These are phyloP conservation scores for Dendrobium catenatum DNA, from an alignment of 106 monocot genomes.

Conservation along the genomic window DNA sequence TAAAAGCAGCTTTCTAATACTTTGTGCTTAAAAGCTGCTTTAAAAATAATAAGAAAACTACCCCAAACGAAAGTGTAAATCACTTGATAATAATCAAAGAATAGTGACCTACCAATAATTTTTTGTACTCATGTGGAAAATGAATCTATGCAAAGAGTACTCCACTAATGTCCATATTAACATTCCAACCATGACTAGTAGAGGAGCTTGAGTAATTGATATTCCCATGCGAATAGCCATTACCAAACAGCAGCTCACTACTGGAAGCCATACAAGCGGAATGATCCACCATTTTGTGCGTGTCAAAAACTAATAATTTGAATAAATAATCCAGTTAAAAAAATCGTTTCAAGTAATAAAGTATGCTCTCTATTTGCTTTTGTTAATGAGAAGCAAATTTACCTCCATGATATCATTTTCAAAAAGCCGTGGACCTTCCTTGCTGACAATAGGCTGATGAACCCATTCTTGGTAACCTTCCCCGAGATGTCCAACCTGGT, in stretches of 20 bases:
- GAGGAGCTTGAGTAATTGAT: constrained; percentile 29
- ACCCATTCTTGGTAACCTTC: constrained; percentile 82
- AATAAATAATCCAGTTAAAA: background rate
- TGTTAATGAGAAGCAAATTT: background rate
- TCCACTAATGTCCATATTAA: constrained; percentile 80
- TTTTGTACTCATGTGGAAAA: constrained; percentile 88
- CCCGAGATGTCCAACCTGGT: constrained; percentile 74
- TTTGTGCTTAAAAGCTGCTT: too few species aligned
- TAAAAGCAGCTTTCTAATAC: too few species aligned
- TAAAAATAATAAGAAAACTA: too few species aligned
- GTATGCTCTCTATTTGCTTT: background rate
- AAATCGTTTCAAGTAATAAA: background rate
- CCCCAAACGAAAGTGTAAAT: background rate
- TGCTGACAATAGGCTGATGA: constrained; percentile 76
- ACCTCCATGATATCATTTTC: constrained; percentile 41
- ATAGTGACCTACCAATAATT: constrained; percentile 53
- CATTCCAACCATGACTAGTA: constrained; percentile 46
- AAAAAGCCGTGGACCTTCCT: constrained; percentile 79
- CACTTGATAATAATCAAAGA: background rate
- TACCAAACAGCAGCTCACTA: constrained; percentile 47
- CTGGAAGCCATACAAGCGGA: constrained; percentile 87
- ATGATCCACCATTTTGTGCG: constrained; percentile 83
- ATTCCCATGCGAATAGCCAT: constrained; percentile 57
- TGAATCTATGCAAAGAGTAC: constrained; percentile 81
- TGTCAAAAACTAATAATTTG: constrained; percentile 39